These are phyloP conservation scores for Exserohilum turcica DNA, from an alignment of 2,329 filamentous ascomycete species.

Conservation along the genomic window DNA sequence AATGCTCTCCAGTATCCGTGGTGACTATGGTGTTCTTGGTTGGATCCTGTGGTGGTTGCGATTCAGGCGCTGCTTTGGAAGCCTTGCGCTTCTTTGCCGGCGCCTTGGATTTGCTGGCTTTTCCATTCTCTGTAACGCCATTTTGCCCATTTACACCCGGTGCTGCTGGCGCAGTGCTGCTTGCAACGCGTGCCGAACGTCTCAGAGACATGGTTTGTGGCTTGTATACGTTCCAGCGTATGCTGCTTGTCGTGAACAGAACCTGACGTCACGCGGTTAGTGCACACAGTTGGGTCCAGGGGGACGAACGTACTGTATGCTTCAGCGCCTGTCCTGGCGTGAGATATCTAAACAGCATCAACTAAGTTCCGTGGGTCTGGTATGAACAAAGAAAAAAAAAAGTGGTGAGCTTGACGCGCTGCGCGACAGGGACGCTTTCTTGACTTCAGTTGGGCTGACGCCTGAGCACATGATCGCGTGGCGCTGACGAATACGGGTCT, in stretches of 20 bases:
- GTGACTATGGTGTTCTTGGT: conserved; percentile 1
- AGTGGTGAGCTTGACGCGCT: conserved; percentile 21
- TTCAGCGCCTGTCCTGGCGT: not conserved
- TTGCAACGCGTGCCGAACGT: conserved; percentile 57
- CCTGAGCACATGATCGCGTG: conserved; percentile 34
- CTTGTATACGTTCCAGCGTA: not conserved
- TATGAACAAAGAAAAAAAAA: too few relatives aligned
- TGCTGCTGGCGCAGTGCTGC: conserved; percentile 26
- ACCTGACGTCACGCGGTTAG: conserved; percentile 31
- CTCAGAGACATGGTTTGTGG: conserved; percentile 55
- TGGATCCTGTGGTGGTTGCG: conserved; percentile 1
- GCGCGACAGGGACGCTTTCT: conserved; percentile 11
- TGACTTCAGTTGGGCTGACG: conserved; percentile 24
- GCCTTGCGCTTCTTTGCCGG: conserved; percentile 35
- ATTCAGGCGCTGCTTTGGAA: conserved; percentile 8
- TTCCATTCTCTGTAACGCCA: conserved; percentile 17
- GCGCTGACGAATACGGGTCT: conserved; percentile 29
- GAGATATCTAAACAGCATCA: conserved; percentile 8
- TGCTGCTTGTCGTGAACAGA: conserved; percentile 1
- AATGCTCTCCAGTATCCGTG: not conserved
- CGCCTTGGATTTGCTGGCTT: conserved; percentile 13
- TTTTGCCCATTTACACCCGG: conserved; percentile 22
- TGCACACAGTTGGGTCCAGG: conserved; percentile 54
- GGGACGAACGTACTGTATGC: conserved; percentile 8
- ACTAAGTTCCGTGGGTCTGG: not conserved